Evolutionary conservation across 169 alveolate species (phyloP).

Genomic region (Babesia bigemina): DNA sequence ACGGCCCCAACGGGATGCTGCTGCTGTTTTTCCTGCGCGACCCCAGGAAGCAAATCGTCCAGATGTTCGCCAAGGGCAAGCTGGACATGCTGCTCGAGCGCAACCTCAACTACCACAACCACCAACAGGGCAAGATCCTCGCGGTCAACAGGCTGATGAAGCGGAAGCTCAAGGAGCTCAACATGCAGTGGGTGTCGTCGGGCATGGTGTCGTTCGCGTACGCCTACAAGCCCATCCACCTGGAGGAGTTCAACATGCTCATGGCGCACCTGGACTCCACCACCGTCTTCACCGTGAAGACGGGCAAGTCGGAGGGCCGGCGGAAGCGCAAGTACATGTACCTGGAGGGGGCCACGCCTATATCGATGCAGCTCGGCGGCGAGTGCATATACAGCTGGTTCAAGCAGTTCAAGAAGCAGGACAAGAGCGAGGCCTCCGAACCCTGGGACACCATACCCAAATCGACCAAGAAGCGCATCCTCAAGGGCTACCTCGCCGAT

Average conservation of each 20-base stretch:
- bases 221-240: conserved; percentile 62
- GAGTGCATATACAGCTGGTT: conserved; percentile 25
- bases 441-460: conserved; percentile 17
- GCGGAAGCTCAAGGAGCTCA: conserved; percentile 62
- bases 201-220: conserved; percentile 63
- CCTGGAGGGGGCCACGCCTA: conserved; percentile 16
- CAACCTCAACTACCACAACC: conserved; percentile 59
- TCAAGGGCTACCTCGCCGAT: conserved; percentile 56
- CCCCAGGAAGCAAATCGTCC: conserved; percentile 51
- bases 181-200: conserved; percentile 68
- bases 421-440: conserved; percentile 6
- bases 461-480: conserved; percentile 24
- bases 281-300: conserved; percentile 41
- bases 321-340: conserved; percentile 49
- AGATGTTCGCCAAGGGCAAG: conserved; percentile 59
- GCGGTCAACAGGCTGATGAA: conserved; percentile 40
- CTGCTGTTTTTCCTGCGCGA: conserved; percentile 55
- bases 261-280: conserved; percentile 51
- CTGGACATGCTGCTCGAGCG: conserved; percentile 49
- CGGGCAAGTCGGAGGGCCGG: conserved; percentile 17
- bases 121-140: conserved; percentile 34
- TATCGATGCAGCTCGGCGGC: conserved; percentile 24
- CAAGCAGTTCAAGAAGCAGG: conserved; percentile 41
- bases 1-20: conserved; percentile 55
- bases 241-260: conserved; percentile 62